phyloP scores from a whole-genome alignment of 768 basidiomycete genomes.

The Hygrocybe punicea region DNA sequence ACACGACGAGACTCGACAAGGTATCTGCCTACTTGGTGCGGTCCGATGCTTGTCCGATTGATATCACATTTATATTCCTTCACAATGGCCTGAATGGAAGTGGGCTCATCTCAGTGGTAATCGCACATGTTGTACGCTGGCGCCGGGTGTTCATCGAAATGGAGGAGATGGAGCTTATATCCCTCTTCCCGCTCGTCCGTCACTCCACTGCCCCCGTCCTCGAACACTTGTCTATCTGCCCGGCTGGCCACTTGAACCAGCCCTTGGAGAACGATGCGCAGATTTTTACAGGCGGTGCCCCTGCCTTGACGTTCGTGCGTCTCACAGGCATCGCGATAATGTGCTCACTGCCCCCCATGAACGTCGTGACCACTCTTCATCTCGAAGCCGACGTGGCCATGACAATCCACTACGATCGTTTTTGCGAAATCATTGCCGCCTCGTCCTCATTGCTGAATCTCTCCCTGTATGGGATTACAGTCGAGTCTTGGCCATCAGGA shows the following conservation, averaged over 20 bases:
- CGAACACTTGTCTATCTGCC: constrained; percentile 21
- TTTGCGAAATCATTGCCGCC: constrained; percentile 33
- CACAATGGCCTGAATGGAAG: constrained; percentile 22
- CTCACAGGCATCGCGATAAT: constrained; percentile 45
- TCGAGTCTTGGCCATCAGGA: constrained; percentile 25
- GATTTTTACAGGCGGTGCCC: constrained; percentile 31
- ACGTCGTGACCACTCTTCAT: constrained; percentile 39
- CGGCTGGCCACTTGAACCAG: constrained; percentile 38
- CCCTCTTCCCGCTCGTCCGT: constrained; percentile 9
- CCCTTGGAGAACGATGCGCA: constrained; percentile 26
- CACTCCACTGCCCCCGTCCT: constrained; percentile 30
- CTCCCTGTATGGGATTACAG: constrained; percentile 45
- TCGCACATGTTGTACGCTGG: constrained; percentile 36
- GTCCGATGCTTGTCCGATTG: constrained; percentile 31
- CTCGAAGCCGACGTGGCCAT: constrained; percentile 39
- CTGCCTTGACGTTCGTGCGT: constrained; percentile 39
- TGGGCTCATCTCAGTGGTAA: constrained; percentile 15
- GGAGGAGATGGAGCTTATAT: constrained; percentile 20
- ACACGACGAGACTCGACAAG: constrained; percentile 13
- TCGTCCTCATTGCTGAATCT: constrained; percentile 38
- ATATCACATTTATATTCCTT: constrained; percentile 28
- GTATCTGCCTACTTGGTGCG: constrained; percentile 34
- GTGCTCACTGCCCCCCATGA: constrained; percentile 37
- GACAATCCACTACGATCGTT: constrained; percentile 34
- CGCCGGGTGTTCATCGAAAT: constrained; percentile 32